Percentiles rank a stretch among this genome's conserved stretches.
Conservation (phyloP, 306 rosid species). For the Rubus parviflorus region DNA sequence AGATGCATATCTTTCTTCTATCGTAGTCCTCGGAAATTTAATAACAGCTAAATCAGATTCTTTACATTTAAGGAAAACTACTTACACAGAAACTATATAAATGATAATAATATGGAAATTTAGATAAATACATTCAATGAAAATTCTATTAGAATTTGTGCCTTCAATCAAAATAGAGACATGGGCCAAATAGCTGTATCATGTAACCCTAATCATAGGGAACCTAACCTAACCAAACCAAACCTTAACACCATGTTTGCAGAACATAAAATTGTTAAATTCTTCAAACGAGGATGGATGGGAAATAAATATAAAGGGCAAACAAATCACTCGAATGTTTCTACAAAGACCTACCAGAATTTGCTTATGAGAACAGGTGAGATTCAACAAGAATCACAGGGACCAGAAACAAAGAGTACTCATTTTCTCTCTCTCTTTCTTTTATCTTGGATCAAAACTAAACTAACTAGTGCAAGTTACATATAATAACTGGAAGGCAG, state of each 20-base stretch:
- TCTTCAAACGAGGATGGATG: background rate
- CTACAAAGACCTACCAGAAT: background rate
- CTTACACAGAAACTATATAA: background rate
- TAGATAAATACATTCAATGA: background rate
- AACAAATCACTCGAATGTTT: constrained; percentile 6
- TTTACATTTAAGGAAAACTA: background rate
- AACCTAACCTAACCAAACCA: background rate
- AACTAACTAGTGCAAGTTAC: background rate
- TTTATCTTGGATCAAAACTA: background rate
- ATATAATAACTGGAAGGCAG: background rate
- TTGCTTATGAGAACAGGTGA: background rate
- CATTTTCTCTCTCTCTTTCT: background rate
- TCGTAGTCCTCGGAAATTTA: background rate
- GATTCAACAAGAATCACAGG: constrained; percentile 4
- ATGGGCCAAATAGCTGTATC: background rate
- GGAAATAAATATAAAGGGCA: background rate
- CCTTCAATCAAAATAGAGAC: background rate
- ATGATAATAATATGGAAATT: background rate
- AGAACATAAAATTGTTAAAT: background rate
- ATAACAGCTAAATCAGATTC: background rate
- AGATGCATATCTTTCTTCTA: background rate
- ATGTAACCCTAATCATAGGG: background rate
- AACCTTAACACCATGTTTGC: background rate
- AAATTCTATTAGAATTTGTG: background rate
- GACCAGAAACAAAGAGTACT: background rate